A percentile compares a stretch with the other conserved stretches of the same genome.
These are phyloP conservation scores for Fusarium fracticaudum DNA, from an alignment of 2,329 filamentous ascomycete species.

Conservation along the genomic window DNA sequence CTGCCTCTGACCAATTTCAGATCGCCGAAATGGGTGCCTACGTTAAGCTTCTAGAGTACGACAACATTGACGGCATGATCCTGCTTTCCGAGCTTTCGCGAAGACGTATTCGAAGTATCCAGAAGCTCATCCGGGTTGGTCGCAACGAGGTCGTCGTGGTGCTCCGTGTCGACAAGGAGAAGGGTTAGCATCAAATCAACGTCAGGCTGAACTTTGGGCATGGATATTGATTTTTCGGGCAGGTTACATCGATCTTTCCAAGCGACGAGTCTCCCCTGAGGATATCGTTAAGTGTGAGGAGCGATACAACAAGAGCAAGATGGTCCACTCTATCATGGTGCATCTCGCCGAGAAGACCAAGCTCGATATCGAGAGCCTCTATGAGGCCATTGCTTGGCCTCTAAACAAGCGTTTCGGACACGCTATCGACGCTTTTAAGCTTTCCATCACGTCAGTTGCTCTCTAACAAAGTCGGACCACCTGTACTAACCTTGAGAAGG, in stretches of 20 bases:
- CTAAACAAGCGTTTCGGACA: conserved; percentile 98
- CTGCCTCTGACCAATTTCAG: conserved; percentile 55
- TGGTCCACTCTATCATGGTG: conserved; percentile 98
- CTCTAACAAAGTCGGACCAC: background rate
- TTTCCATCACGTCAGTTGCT: conserved; percentile 86
- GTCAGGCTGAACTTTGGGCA: conserved; percentile 30
- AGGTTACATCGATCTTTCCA: conserved; percentile 97
- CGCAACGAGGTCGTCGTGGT: conserved; percentile 99
- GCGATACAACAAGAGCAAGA: conserved; percentile 99
- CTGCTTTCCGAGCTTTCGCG: conserved; percentile 96
- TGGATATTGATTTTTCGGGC: conserved; percentile 28
- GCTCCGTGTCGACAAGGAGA: conserved; percentile 98
- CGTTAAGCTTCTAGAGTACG: conserved; percentile 98
- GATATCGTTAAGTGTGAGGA: conserved; percentile 99
- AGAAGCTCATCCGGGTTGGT: conserved; percentile 97
- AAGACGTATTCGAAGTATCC: conserved; percentile 97
- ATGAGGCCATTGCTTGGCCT: conserved; percentile 95
- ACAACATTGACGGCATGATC: conserved; percentile 99
- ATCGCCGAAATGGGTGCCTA: conserved; percentile 99
- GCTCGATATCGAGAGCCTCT: conserved; percentile 92
- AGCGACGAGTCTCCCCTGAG: conserved; percentile 96
- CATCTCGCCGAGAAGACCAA: conserved; percentile 98
- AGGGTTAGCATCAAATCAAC: conserved; percentile 65
- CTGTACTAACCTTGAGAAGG: conserved; percentile 54
- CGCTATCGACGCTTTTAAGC: conserved; percentile 97